phyloP scores from a whole-genome alignment of 2,329 filamentous ascomycete species.

The Cladosporium sphaerospermum region DNA sequence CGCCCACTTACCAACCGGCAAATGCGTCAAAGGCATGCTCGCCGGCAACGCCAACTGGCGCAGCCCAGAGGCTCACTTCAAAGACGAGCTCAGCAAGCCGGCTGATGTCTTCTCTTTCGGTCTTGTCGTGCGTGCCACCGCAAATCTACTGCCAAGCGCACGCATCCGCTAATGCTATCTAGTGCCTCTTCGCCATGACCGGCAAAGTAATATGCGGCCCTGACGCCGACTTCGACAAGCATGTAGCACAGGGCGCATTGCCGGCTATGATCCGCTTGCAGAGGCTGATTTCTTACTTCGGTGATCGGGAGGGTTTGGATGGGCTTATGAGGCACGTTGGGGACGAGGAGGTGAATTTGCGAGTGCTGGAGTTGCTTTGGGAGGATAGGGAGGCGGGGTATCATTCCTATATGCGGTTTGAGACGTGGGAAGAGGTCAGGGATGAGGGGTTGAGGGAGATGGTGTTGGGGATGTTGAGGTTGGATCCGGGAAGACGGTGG shows the following conservation, averaged over 20 bases:
- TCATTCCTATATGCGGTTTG: neutral
- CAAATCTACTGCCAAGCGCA: neutral
- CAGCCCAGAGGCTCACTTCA: constrained; percentile 28
- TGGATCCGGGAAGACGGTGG: neutral
- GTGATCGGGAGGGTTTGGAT: constrained; percentile 21
- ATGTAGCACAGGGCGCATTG: constrained; percentile 21
- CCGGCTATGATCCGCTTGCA: constrained; percentile 24
- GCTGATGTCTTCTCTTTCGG: constrained; percentile 29
- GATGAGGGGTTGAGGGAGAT: neutral
- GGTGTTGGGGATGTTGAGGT: neutral
- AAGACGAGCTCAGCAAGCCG: constrained; percentile 25
- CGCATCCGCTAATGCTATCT: neutral
- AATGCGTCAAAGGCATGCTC: constrained; percentile 27
- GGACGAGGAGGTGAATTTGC: constrained; percentile 28
- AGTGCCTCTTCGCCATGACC: constrained; percentile 17
- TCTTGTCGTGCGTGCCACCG: constrained; percentile 11
- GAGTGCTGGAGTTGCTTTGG: constrained; percentile 21
- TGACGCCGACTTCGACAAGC: constrained; percentile 23
- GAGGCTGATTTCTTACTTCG: constrained; percentile 29
- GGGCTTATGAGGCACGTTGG: constrained; percentile 31
- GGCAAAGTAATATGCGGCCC: constrained; percentile 23
- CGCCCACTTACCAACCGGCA: constrained; percentile 30
- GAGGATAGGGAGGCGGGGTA: constrained; percentile 4
- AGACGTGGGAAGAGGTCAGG: neutral
- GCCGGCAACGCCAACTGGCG: constrained; percentile 30